These are phyloP conservation scores for Aeschynomene evenia DNA, from an alignment of 306 rosid genomes.

Conservation along the genomic window DNA sequence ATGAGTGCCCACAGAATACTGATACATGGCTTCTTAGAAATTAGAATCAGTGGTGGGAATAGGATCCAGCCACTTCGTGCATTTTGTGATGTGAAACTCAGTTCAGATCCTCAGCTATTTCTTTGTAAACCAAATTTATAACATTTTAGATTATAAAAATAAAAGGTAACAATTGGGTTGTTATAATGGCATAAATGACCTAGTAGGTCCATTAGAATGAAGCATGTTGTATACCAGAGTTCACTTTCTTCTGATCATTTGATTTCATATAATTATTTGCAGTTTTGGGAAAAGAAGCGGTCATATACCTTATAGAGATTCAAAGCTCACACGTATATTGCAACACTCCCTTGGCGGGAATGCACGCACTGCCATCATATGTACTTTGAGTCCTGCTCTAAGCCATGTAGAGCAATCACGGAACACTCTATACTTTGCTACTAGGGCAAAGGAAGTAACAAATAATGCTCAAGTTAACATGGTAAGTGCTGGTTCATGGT, in stretches of 20 bases:
- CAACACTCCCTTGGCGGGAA: conserved; percentile 99
- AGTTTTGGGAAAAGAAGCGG: conserved; percentile 94
- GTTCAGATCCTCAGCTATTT: neutral
- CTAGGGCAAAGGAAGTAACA: conserved; percentile 96
- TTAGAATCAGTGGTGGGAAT: neutral
- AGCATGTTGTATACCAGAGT: neutral
- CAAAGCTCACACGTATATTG: conserved; percentile 95
- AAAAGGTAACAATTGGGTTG: neutral
- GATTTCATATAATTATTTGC: conserved; percentile 30
- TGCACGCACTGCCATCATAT: conserved; percentile 98
- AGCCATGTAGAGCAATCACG: conserved; percentile 95
- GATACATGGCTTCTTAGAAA: neutral
- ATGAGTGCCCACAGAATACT: neutral
- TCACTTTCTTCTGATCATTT: conserved; percentile 5
- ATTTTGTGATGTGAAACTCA: neutral
- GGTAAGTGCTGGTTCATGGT: conserved; percentile 47
- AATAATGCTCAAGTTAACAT: conserved; percentile 95
- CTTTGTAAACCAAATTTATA: neutral
- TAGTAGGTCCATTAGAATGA: neutral
- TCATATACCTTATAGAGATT: conserved; percentile 95
- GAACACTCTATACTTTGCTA: conserved; percentile 92
- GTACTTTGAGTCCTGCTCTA: conserved; percentile 95
- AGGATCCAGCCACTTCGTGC: neutral
- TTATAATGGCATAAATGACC: conserved; percentile 1
- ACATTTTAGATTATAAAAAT: neutral